A percentile compares a stretch with the other conserved stretches of the same genome.
These are phyloP conservation scores for Phytophthora vignae DNA, from an alignment of 352 stramenopile species.

Conservation along the genomic window DNA sequence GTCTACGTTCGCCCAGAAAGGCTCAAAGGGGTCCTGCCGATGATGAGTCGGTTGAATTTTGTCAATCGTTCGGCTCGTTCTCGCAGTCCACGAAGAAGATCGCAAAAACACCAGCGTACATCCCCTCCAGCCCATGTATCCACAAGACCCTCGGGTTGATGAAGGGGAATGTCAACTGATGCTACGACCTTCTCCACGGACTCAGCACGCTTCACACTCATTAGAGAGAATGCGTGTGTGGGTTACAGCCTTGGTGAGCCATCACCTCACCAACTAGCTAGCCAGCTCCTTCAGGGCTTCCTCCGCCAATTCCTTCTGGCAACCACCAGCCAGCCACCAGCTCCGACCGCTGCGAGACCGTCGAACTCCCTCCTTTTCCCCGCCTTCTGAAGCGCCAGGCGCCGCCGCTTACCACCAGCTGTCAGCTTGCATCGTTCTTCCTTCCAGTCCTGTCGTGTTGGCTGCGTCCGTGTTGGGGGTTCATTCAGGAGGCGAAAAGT, in stretches of 20 bases:
- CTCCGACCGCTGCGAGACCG: conserved; percentile 26
- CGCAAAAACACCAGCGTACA: not conserved
- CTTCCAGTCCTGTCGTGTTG: not conserved
- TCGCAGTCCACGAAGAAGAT: conserved; percentile 23
- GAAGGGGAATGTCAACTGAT: not conserved
- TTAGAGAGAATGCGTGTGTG: conserved; percentile 28
- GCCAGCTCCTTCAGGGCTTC: conserved; percentile 43
- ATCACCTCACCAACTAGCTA: conserved; percentile 57
- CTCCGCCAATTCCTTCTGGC: not conserved
- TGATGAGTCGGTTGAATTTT: conserved; percentile 54
- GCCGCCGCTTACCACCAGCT: conserved; percentile 1
- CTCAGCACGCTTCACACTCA: conserved; percentile 1
- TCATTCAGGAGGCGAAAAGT: conserved; percentile 23
- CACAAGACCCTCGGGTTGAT: not conserved
- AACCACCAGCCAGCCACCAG: conserved; percentile 22
- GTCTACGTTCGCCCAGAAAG: conserved; percentile 13
- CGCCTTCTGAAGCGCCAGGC: not conserved
- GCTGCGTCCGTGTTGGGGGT: not conserved
- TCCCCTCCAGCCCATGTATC: not conserved
- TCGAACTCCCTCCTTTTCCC: conserved; percentile 19
- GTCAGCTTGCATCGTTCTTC: not conserved
- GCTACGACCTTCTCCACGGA: not conserved
- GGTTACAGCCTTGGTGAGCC: conserved; percentile 86
- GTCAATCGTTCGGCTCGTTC: conserved; percentile 27
- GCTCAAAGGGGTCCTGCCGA: conserved; percentile 38